Percentiles rank a stretch among this genome's conserved stretches.
Evolutionary conservation across 768 basidiomycete genomes (phyloP).

Genomic region (Leccinum olivaceopallidum): DNA sequence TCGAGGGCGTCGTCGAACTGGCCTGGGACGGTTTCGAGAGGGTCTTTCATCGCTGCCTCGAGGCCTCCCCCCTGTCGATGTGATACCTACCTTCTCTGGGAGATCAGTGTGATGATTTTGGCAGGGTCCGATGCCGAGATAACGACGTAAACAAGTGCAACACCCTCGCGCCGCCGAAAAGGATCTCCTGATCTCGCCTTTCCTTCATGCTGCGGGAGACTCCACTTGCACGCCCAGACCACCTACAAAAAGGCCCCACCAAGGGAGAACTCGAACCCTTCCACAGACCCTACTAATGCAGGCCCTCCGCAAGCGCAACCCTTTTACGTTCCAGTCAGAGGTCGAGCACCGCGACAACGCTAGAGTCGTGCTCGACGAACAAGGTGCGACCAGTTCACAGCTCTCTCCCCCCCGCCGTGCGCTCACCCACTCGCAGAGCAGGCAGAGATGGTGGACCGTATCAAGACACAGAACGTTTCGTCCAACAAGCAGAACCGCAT

Average conservation of each 20-base stretch:
- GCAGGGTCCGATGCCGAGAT: neutral
- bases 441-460: constrained; percentile 50
- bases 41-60: constrained; percentile 16
- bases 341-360: constrained; percentile 29
- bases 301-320: constrained; percentile 44
- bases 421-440: constrained; percentile 48
- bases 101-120: neutral
- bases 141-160: constrained; percentile 20
- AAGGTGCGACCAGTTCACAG: constrained; percentile 38
- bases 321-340: constrained; percentile 42
- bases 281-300: constrained; percentile 20
- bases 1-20: constrained; percentile 66
- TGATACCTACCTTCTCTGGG: neutral
- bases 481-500: constrained; percentile 44
- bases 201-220: neutral
- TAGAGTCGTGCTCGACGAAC: constrained; percentile 48
- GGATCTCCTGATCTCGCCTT: constrained; percentile 2
- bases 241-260: constrained; percentile 12
- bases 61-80: neutral
- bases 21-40: constrained; percentile 41
- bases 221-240: neutral
- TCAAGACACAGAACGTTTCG: constrained; percentile 45
- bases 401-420: neutral
- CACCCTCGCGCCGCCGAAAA: constrained; percentile 14
- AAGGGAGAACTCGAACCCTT: constrained; percentile 3